Evolutionary conservation across 352 stramenopile species (phyloP).

Genomic region (Phytophthora rubi): DNA sequence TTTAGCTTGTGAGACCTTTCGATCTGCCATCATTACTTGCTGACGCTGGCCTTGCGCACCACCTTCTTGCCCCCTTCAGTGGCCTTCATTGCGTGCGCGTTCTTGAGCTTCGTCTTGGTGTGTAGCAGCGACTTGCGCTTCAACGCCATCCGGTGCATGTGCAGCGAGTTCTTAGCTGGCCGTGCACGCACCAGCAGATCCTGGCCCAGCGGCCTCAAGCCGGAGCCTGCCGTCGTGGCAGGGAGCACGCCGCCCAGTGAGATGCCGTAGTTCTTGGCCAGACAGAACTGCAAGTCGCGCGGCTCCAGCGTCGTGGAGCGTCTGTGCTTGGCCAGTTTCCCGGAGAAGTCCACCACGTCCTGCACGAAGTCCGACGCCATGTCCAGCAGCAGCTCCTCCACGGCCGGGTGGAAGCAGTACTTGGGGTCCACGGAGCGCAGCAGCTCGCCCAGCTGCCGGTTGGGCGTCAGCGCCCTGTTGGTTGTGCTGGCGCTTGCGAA

Average conservation of each 20-base stretch:
- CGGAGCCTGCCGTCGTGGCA: conserved; percentile 9
- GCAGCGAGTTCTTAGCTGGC: conserved; percentile 76
- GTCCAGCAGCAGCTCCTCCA: conserved; percentile 83
- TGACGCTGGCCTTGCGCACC: conserved; percentile 57
- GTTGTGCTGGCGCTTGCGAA: conserved; percentile 47
- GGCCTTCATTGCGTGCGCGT: conserved; percentile 39
- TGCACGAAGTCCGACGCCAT: conserved; percentile 85
- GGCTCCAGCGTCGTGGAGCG: conserved; percentile 75
- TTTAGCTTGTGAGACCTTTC: neutral
- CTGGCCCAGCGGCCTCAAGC: conserved; percentile 59
- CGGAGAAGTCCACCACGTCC: conserved; percentile 76
- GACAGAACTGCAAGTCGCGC: conserved; percentile 81
- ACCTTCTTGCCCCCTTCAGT: conserved; percentile 53
- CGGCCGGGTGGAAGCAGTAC: conserved; percentile 76
- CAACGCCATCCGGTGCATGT: conserved; percentile 83
- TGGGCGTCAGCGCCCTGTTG: conserved; percentile 68
- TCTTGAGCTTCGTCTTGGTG: conserved; percentile 64
- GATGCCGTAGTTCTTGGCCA: conserved; percentile 89
- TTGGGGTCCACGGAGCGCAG: conserved; percentile 74
- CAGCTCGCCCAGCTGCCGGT: conserved; percentile 71
- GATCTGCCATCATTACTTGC: conserved; percentile 35
- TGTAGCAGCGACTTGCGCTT: conserved; percentile 74
- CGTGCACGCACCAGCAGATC: conserved; percentile 65
- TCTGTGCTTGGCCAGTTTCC: conserved; percentile 74
- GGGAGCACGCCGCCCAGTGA: conserved; percentile 71